Conservation (phyloP, 768 basidiomycete genomes). For the Termitomyces bulborhizus region DNA sequence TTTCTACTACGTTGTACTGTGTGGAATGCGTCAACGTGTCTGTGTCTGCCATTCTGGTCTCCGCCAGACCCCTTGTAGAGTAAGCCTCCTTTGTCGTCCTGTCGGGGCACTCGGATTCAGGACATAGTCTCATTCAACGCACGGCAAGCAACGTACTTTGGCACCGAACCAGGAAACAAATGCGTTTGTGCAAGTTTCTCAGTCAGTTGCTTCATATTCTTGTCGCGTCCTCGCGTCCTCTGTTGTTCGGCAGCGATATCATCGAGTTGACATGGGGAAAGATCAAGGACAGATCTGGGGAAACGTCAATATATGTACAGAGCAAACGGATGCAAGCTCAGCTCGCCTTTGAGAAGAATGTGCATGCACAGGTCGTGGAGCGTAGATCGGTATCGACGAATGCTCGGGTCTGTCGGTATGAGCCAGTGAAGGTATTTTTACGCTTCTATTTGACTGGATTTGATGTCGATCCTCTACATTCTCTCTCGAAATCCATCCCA, state of each 20-base stretch:
- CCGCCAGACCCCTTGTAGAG: neutral
- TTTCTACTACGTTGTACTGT: neutral
- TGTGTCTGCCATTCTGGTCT: neutral
- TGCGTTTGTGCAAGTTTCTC: neutral
- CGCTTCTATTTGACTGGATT: neutral
- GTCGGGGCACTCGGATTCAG: neutral
- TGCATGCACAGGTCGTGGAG: neutral
- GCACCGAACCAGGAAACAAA: no score
- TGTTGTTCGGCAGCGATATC: neutral
- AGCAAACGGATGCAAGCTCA: no score
- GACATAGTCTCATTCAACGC: neutral
- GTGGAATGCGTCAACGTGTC: neutral
- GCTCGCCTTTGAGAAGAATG: neutral
- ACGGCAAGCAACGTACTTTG: neutral
- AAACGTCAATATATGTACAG: neutral
- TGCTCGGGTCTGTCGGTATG: neutral
- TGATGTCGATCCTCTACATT: neutral
- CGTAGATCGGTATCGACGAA: neutral
- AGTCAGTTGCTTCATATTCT: neutral
- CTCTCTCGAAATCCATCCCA: neutral
- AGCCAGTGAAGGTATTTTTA: neutral
- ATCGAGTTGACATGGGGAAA: neutral
- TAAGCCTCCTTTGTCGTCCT: neutral
- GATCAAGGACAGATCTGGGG: neutral
- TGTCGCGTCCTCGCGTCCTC: neutral